Conservation (phyloP, 2,329 filamentous ascomycete genomes). For the Cytospora schulzeri region DNA sequence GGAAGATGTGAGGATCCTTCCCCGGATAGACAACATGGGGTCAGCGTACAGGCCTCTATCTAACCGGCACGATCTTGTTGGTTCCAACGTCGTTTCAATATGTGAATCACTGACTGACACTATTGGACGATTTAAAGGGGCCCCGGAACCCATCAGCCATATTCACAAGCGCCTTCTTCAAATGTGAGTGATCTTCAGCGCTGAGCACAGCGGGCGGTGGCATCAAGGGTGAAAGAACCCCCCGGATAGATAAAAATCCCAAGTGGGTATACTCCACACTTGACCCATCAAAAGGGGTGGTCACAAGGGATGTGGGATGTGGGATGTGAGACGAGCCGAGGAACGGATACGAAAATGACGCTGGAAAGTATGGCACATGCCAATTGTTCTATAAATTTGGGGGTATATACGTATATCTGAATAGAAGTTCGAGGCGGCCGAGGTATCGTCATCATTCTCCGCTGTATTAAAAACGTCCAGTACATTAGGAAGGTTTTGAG, state of each 20-base stretch:
- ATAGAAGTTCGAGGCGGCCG: background rate
- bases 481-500: background rate
- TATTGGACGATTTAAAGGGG: too few species aligned
- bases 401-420: conserved; percentile 1
- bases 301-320: background rate
- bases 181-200: background rate
- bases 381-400: background rate
- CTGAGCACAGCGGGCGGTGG: background rate
- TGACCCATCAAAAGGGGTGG: background rate
- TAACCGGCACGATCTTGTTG: too few species aligned
- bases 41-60: too few species aligned
- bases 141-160: too few species aligned
- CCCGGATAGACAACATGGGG: too few species aligned
- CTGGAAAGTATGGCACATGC: background rate
- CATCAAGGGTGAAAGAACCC: background rate
- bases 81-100: too few species aligned
- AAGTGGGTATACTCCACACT: background rate
- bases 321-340: background rate
- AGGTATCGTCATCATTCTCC: background rate
- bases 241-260: too few species aligned
- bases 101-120: too few species aligned
- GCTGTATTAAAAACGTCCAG: background rate
- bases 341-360: background rate
- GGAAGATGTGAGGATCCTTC: too few species aligned
- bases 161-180: too few species aligned